phyloP scores from a whole-genome alignment of 441 rosid species.

The Erodium trifolium region DNA sequence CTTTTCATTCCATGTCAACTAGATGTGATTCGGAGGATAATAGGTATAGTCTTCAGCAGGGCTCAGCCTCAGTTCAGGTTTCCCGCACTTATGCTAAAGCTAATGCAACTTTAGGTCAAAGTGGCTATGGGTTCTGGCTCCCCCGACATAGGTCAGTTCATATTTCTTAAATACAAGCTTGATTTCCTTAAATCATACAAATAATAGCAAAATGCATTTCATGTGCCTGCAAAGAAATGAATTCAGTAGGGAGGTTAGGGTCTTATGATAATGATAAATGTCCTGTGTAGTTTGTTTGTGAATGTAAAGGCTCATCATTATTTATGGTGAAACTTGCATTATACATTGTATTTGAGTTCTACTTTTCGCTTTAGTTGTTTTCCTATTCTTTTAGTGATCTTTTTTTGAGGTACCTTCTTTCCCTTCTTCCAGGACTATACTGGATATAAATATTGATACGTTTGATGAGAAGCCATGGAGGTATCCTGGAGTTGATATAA shows the following conservation, averaged over 20 bases:
- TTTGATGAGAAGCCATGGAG: constrained; percentile 50
- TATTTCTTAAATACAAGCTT: background rate
- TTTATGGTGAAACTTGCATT: background rate
- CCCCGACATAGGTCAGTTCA: constrained; percentile 56
- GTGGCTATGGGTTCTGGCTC: constrained; percentile 37
- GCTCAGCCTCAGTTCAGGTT: constrained; percentile 19
- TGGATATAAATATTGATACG: constrained; percentile 38
- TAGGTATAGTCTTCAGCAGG: constrained; percentile 20
- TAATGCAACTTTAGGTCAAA: constrained; percentile 24
- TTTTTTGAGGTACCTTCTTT: constrained; percentile 6
- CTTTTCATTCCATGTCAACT: constrained; percentile 19
- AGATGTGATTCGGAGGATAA: constrained; percentile 26
- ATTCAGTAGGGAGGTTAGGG: background rate
- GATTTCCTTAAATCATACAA: background rate
- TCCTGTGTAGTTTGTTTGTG: background rate
- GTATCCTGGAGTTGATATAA: constrained; percentile 32
- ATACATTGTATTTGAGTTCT: background rate
- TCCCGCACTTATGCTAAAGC: constrained; percentile 17
- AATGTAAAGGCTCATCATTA: background rate
- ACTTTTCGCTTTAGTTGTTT: background rate
- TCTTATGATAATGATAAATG: background rate
- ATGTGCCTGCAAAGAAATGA: constrained; percentile 2
- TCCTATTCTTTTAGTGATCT: background rate
- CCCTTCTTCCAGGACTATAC: constrained; percentile 35
- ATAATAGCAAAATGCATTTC: background rate